Evolutionary conservation across 176 grass and related monocot species (phyloP).

Genomic region (Triticum aestivum): DNA sequence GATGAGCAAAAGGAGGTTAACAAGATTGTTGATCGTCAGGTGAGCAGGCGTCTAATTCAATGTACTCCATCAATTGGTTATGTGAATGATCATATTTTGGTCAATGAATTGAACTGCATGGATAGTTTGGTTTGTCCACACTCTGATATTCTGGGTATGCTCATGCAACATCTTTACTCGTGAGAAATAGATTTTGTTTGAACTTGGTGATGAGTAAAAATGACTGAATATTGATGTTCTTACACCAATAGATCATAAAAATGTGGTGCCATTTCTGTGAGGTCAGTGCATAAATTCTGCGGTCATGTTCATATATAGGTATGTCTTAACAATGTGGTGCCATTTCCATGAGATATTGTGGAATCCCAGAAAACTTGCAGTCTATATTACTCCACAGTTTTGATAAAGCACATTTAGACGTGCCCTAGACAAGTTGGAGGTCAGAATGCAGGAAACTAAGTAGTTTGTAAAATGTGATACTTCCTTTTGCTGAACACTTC

Average conservation of each 20-base stretch:
- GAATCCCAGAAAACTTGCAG: background rate
- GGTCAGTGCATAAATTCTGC: background rate
- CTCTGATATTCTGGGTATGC: background rate
- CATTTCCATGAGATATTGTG: background rate
- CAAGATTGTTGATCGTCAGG: constrained; percentile 74
- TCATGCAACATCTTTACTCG: background rate
- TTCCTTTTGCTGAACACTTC: background rate
- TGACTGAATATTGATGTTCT: background rate
- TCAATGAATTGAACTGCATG: background rate
- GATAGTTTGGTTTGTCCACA: background rate
- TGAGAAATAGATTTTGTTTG: background rate
- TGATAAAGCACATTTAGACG: no score
- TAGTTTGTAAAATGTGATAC: background rate
- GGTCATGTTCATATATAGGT: background rate
- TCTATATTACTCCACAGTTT: background rate
- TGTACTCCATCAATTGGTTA: background rate
- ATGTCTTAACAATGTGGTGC: background rate
- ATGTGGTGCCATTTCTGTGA: background rate
- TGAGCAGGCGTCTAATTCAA: constrained; percentile 11
- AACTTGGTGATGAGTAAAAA: background rate
- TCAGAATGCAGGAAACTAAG: background rate
- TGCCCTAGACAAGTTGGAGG: background rate
- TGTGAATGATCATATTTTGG: background rate
- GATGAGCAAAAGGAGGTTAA: background rate
- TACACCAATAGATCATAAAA: background rate